Evolutionary conservation across 805 yeast genomes (phyloP).

Genomic region (Wickerhamiella lipophila): DNA sequence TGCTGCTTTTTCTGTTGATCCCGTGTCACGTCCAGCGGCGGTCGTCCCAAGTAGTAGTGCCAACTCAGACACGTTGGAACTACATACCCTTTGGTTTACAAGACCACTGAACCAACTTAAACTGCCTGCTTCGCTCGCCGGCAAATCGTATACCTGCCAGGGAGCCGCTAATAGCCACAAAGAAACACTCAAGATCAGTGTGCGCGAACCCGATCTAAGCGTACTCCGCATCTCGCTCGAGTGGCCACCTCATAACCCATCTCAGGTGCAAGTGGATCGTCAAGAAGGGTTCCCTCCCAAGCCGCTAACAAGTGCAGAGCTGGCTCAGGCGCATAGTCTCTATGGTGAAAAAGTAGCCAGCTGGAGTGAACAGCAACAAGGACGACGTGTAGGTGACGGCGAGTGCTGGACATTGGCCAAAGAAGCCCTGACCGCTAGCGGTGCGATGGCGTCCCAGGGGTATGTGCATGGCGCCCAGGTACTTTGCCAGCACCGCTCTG

Average conservation of each 20-base stretch:
- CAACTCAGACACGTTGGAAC: too few relatives aligned
- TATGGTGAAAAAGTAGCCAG: conserved; percentile 27
- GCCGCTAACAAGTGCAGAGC: conserved; percentile 22
- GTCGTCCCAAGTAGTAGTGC: too few relatives aligned
- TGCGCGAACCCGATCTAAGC: conserved; percentile 26
- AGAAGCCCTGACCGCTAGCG: conserved; percentile 25
- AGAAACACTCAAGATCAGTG: conserved; percentile 19
- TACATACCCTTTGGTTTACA: conserved; percentile 21
- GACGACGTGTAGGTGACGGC: conserved; percentile 28
- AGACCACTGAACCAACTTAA: conserved; percentile 13
- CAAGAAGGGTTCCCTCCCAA: conserved; percentile 34
- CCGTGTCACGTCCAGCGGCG: neutral
- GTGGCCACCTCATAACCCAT: conserved; percentile 29
- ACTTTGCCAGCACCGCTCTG: conserved; percentile 16
- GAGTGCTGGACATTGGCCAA: conserved; percentile 34
- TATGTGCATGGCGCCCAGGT: conserved; percentile 25
- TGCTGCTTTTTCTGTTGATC: neutral
- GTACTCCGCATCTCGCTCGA: conserved; percentile 24
- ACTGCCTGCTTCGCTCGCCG: conserved; percentile 16
- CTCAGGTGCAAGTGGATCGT: conserved; percentile 28
- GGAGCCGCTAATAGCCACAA: conserved; percentile 16
- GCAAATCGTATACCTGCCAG: conserved; percentile 21
- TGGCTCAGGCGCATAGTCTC: conserved; percentile 20
- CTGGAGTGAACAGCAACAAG: conserved; percentile 28
- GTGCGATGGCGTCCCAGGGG: conserved; percentile 25